A percentile compares a stretch with the other conserved stretches of the same genome.
phyloP scores from a whole-genome alignment of 768 basidiomycete species.

The Arthromyces matolae region DNA sequence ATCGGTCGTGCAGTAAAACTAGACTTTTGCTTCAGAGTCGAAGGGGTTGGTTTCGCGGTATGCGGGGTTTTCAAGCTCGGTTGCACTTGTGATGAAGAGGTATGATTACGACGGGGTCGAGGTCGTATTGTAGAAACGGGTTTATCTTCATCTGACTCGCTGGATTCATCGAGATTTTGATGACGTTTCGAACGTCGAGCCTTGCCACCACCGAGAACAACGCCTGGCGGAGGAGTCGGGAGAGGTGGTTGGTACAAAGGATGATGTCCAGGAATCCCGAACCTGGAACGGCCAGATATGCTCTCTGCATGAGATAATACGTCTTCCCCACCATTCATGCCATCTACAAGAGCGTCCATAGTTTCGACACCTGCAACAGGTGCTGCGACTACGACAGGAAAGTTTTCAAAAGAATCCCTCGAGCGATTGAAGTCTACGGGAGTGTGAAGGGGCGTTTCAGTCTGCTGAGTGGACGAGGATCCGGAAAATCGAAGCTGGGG shows the following conservation, averaged over 20 bases:
- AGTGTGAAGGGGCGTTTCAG: slow-evolving; percentile 70
- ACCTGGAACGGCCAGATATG: slow-evolving; percentile 47
- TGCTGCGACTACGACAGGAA: slow-evolving; percentile 70
- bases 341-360: slow-evolving; percentile 86
- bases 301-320: slow-evolving; percentile 37
- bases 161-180: slow-evolving; percentile 27
- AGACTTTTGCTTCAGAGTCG: slow-evolving; percentile 3
- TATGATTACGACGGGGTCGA: slow-evolving; percentile 32
- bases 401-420: slow-evolving; percentile 43
- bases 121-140: slow-evolving; percentile 25
- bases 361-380: slow-evolving; percentile 78
- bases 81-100: slow-evolving; percentile 26
- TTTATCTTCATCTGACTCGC: slow-evolving; percentile 48
- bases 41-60: slow-evolving; percentile 14
- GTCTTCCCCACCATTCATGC: slow-evolving; percentile 79
- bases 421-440: slow-evolving; percentile 47
- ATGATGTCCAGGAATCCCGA: slow-evolving; percentile 59
- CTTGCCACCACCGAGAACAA: slow-evolving; percentile 59
- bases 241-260: slow-evolving; percentile 81
- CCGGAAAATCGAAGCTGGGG: slow-evolving; percentile 62
- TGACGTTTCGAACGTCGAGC: slow-evolving; percentile 29
- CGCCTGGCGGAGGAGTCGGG: slow-evolving; percentile 78
- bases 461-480: slow-evolving; percentile 61
- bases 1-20: slow-evolving; percentile 10
- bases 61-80: slow-evolving; percentile 21